Base-by-base conservation (phyloP, 148 eudicot genomes). In the Chenopodium suecicum region DNA sequence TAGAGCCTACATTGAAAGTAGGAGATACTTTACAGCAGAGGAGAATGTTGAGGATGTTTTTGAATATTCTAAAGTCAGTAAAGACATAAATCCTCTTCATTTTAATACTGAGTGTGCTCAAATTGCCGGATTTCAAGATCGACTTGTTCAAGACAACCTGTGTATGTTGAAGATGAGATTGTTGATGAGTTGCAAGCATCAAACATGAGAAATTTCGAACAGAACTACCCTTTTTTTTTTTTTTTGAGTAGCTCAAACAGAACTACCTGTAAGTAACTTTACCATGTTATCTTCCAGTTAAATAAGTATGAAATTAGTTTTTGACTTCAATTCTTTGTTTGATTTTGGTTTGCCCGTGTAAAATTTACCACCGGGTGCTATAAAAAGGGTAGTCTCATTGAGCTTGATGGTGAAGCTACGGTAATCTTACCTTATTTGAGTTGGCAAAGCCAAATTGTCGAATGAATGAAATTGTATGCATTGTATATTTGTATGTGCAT, bases 391-490 rank as follows among this genome's bases (percentile, higher is more conserved):
- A 81, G 77, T 19, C 27, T 83, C 32, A 79, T 92, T 56, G 94
- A 86, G 64, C 81, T 93, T 60, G 91, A 89, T 83, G 98, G 97
- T 7, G 94, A 93, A 83, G 97, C 98, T 34, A 87, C 86, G 31
- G 89, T 90, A 14, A 76, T 92, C 70, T 83, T 92, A 60, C 96
- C 96, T 22, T 79, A 85, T 2, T 31, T 85, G 77, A n/a, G 77
- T 3, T 71, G 79, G 71, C 83, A 81, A 58, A 70, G 41, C 75
- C 64, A 25, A 14, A 56, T 12, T 56, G n/a, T 66, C 4, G 14
- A 29, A 25, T 66, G 70, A 66, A 41, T 41, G 70, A 64, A 7
- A n/a, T n/a, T 64, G n/a, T 64, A 19, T 64, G 68, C 44, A 41
- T 41, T 41, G 44, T 37, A 37, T 32, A 32, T 32, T 32, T 32